These are phyloP conservation scores for Phycomyces blakesleeanus DNA, from an alignment of 192 early-diverging fungal species.

Conservation along the genomic window DNA sequence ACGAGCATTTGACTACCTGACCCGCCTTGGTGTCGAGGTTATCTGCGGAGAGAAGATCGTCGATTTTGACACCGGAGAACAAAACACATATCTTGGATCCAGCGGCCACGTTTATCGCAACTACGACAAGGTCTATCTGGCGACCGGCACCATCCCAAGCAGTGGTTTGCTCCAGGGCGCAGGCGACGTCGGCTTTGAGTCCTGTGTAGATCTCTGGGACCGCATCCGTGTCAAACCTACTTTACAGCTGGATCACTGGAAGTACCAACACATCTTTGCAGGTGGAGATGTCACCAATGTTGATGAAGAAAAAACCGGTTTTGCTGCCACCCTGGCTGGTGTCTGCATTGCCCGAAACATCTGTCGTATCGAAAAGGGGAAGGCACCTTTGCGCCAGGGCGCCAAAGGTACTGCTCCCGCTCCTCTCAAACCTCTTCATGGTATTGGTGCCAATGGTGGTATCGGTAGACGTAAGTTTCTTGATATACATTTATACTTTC, in stretches of 20 bases:
- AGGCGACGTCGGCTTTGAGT: constrained; percentile 12
- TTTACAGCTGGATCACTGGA: constrained; percentile 36
- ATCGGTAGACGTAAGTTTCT: constrained; percentile 36
- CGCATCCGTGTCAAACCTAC: constrained; percentile 38
- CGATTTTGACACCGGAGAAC: constrained; percentile 19
- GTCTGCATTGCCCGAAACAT: constrained; percentile 39
- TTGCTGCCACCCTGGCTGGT: constrained; percentile 36
- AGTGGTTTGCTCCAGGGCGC: constrained; percentile 21
- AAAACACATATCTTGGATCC: constrained; percentile 20
- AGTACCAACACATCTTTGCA: constrained; percentile 37
- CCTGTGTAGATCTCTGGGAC: constrained; percentile 19
- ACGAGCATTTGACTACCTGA: constrained; percentile 20
- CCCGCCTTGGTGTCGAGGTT: constrained; percentile 25
- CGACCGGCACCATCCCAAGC: constrained; percentile 30
- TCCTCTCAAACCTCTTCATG: constrained; percentile 28
- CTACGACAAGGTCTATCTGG: constrained; percentile 33
- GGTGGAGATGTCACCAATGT: constrained; percentile 42
- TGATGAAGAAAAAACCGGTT: constrained; percentile 41
- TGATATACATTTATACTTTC: too few relatives aligned
- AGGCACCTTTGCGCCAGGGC: constrained; percentile 33
- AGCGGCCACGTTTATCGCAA: constrained; percentile 20
- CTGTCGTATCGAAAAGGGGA: constrained; percentile 32
- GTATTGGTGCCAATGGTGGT: constrained; percentile 24
- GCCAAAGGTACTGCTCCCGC: constrained; percentile 27
- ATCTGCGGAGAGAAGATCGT: constrained; percentile 25